Evolutionary conservation across 2,329 filamentous ascomycete species (phyloP).

Genomic region (Botrytis cinerea): DNA sequence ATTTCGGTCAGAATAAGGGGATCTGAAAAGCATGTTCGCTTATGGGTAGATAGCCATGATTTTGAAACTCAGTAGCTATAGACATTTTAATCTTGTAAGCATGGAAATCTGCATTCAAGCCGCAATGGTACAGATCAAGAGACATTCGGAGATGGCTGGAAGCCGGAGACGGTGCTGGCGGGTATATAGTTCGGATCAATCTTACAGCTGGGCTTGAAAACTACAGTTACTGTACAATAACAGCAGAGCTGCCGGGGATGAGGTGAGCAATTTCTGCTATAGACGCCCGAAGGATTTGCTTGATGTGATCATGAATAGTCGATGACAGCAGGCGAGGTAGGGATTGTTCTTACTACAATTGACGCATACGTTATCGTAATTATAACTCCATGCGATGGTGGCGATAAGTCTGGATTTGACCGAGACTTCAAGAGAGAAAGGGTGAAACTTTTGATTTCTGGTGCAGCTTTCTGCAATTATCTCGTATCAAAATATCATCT

Average conservation of each 20-base stretch:
- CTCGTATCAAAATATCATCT: background rate
- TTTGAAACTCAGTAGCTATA: background rate
- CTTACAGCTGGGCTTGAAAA: background rate
- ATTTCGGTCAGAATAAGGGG: background rate
- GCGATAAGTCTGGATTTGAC: too few relatives aligned
- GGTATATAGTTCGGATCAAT: too few relatives aligned
- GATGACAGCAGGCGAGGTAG: background rate
- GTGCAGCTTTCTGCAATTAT: background rate
- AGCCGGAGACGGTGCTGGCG: background rate
- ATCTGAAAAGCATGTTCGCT: background rate
- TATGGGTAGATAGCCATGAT: too few relatives aligned
- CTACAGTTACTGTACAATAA: too few relatives aligned
- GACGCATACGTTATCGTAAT: background rate
- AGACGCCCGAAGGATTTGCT: background rate
- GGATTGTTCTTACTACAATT: background rate
- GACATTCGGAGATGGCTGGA: background rate
- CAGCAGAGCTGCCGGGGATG: background rate
- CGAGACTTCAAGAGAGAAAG: background rate
- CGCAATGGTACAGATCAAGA: background rate
- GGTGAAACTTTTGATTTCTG: background rate
- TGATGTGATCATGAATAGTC: background rate
- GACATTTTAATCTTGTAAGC: background rate
- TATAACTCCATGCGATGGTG: background rate
- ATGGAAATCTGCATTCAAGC: background rate
- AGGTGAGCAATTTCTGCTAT: background rate